phyloP scores from a whole-genome alignment of 768 basidiomycete genomes.

The Kwoniella shandongensis region DNA sequence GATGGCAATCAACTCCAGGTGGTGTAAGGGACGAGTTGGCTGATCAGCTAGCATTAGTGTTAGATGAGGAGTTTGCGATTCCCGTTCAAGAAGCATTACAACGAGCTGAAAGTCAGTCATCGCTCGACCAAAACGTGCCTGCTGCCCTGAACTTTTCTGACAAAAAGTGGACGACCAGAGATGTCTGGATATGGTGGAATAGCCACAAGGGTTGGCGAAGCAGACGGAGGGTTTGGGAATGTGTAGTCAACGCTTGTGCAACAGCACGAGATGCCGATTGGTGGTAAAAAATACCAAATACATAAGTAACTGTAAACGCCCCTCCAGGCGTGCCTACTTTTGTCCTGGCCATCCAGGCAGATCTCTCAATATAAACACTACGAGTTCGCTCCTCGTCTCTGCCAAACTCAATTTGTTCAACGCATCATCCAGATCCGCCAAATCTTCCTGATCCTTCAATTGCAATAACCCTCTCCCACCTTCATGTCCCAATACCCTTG shows the following conservation, averaged over 20 bases:
- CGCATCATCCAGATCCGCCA: slow-evolving; percentile 72
- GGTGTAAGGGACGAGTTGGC: slow-evolving; percentile 22
- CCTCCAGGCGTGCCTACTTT: too few relatives aligned
- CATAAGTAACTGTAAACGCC: too few relatives aligned
- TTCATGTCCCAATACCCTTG: slow-evolving; percentile 74
- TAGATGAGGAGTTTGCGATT: slow-evolving; percentile 18
- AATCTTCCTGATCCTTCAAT: slow-evolving; percentile 70
- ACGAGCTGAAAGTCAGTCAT: not conserved
- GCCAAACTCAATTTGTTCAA: slow-evolving; percentile 73
- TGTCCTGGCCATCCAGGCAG: slow-evolving; percentile 56
- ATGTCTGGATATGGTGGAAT: slow-evolving; percentile 35
- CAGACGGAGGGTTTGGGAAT: slow-evolving; percentile 29
- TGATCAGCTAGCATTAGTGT: not conserved
- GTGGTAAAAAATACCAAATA: slow-evolving; percentile 20
- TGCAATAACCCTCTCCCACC: slow-evolving; percentile 70
- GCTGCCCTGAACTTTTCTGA: too few relatives aligned
- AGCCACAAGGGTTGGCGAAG: slow-evolving; percentile 26
- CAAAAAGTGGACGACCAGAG: slow-evolving; percentile 6
- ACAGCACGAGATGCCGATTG: slow-evolving; percentile 36
- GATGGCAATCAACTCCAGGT: slow-evolving; percentile 28
- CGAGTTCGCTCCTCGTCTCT: slow-evolving; percentile 82
- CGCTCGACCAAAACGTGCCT: not conserved
- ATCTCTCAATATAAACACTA: slow-evolving; percentile 85
- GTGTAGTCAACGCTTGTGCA: slow-evolving; percentile 29
- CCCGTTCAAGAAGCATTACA: slow-evolving; percentile 18